Conservation (phyloP, 805 yeast species). For the Kregervanrija pseudodelftensis region DNA sequence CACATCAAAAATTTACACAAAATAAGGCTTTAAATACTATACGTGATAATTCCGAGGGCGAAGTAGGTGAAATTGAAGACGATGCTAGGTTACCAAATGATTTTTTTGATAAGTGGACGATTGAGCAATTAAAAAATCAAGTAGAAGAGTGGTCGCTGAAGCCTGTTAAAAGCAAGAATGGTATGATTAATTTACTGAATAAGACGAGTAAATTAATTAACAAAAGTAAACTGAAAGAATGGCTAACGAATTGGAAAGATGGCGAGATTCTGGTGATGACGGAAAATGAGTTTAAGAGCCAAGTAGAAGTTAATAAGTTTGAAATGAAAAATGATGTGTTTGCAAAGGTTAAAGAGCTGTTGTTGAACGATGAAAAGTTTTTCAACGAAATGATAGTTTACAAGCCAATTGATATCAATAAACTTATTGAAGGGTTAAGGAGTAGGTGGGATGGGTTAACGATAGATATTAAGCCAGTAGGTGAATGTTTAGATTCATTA, state of each 20-base stretch:
- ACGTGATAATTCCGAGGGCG: too few relatives aligned
- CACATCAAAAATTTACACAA: too few relatives aligned
- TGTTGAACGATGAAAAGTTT: constrained; percentile 12
- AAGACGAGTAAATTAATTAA: constrained; percentile 14
- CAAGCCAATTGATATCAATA: constrained; percentile 20
- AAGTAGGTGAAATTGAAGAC: too few relatives aligned
- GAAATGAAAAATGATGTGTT: constrained; percentile 9
- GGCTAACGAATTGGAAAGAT: neutral
- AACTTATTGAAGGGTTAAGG: constrained; percentile 11
- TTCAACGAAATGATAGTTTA: constrained; percentile 15
- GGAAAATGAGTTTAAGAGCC: too few relatives aligned
- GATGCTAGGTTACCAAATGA: too few relatives aligned
- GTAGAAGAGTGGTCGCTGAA: constrained; percentile 27
- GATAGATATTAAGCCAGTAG: constrained; percentile 15
- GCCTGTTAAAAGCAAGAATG: constrained; percentile 23
- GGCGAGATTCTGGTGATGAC: neutral
- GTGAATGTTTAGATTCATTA: constrained; percentile 21
- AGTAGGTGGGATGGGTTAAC: constrained; percentile 11
- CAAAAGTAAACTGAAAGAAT: neutral
- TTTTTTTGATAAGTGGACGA: constrained; percentile 2
- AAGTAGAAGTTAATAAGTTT: neutral
- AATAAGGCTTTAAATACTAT: too few relatives aligned
- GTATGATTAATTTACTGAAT: constrained; percentile 25
- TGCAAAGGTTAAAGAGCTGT: constrained; percentile 12
- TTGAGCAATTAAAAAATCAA: constrained; percentile 5